These are phyloP conservation scores for Hericium erinaceus DNA, from an alignment of 768 basidiomycete species.

Conservation along the genomic window DNA sequence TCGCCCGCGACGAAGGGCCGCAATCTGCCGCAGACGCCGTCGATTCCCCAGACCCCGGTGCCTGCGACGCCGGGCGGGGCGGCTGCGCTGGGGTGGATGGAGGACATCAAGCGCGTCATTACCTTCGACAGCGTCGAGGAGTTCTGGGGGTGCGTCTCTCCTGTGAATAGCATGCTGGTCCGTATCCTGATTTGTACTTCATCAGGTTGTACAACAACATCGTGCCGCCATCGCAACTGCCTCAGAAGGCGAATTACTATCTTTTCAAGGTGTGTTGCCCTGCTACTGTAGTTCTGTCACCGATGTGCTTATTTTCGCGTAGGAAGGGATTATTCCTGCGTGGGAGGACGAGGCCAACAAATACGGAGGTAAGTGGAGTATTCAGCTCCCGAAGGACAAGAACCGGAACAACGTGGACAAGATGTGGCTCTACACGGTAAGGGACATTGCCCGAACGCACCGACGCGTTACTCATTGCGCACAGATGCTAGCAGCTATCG, in stretches of 20 bases:
- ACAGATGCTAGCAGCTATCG: conserved; percentile 98
- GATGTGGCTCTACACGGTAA: conserved; percentile 97
- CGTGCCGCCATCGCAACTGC: conserved; percentile 86
- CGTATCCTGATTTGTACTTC: neutral
- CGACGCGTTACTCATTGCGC: neutral
- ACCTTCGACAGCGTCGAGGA: conserved; percentile 96
- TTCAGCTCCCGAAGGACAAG: conserved; percentile 95
- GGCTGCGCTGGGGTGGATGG: conserved; percentile 93
- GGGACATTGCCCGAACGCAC: conserved; percentile 9
- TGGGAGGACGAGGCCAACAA: conserved; percentile 98
- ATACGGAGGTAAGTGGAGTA: conserved; percentile 96
- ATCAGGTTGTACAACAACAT: conserved; percentile 91
- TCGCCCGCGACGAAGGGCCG: conserved; percentile 87
- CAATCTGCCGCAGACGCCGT: conserved; percentile 77
- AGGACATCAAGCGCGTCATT: conserved; percentile 95
- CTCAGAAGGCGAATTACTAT: conserved; percentile 98
- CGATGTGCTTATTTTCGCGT: neutral
- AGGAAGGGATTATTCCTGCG: conserved; percentile 95
- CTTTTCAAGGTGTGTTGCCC: conserved; percentile 78
- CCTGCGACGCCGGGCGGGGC: conserved; percentile 63
- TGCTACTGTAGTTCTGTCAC: neutral
- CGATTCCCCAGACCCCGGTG: conserved; percentile 65
- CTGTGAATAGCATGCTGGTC: neutral
- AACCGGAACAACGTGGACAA: conserved; percentile 76
- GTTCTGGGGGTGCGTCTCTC: conserved; percentile 83